A percentile compares a stretch with the other conserved stretches of the same genome.
Evolutionary conservation across 2,329 filamentous ascomycete genomes (phyloP).

Genomic region (Thielaviopsis ethacetica): DNA sequence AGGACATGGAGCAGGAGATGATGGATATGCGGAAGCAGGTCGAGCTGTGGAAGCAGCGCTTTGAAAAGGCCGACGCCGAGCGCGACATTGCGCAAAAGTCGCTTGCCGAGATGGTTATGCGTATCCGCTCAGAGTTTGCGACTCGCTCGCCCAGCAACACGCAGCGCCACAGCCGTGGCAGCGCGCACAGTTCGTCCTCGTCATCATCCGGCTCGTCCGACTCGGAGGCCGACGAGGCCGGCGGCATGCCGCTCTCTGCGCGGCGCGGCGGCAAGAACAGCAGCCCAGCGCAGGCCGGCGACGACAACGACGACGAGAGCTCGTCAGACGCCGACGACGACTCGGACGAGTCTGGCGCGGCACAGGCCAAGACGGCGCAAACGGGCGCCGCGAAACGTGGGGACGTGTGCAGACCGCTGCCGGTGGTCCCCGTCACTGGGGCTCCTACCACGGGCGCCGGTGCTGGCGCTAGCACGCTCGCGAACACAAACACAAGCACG

Average conservation of each 20-base stretch:
- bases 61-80: conserved; percentile 67
- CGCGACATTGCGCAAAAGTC: conserved; percentile 55
- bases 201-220: conserved; percentile 1
- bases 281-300: not conserved
- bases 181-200: not conserved
- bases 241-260: not conserved
- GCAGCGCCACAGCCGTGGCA: not conserved
- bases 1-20: conserved; percentile 65
- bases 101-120: conserved; percentile 74
- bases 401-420: not conserved
- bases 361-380: not conserved
- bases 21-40: conserved; percentile 65
- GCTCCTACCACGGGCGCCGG: conserved; percentile 26
- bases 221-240: not conserved
- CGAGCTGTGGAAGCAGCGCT: conserved; percentile 58
- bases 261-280: not conserved
- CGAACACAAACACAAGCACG: not conserved
- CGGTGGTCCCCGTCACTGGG: conserved; percentile 16
- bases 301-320: not conserved
- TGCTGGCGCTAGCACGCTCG: conserved; percentile 17
- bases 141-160: conserved; percentile 1
- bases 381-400: not conserved
- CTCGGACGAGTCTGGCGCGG: not conserved
- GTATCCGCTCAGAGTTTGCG: conserved; percentile 37
- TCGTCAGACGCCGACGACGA: not conserved